A percentile compares a stretch with the other conserved stretches of the same genome.
These are phyloP conservation scores for Xylaria acuta DNA, from an alignment of 495 filamentous ascomycete genomes.

Conservation along the genomic window DNA sequence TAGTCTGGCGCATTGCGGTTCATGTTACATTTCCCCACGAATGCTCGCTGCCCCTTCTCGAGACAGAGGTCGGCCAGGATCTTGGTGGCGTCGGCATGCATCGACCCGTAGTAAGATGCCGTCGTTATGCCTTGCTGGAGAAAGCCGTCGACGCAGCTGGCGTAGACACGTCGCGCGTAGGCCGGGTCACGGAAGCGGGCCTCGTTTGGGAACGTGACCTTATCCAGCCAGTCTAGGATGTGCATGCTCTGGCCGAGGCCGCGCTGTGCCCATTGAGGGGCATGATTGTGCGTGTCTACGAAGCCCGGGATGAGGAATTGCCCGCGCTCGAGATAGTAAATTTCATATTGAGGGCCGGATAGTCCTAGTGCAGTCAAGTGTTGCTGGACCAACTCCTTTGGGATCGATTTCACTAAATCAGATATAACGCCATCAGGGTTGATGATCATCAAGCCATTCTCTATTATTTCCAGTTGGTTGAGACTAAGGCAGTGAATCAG, in stretches of 20 bases:
- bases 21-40: slow-evolving; percentile 73
- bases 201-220: slow-evolving; percentile 69
- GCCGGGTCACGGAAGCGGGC: slow-evolving; percentile 59
- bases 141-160: slow-evolving; percentile 60
- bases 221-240: slow-evolving; percentile 65
- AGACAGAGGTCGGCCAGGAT: slow-evolving; percentile 66
- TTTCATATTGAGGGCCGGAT: slow-evolving; percentile 14
- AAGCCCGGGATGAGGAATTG: slow-evolving; percentile 67
- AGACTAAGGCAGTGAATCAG: slow-evolving; percentile 56
- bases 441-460: slow-evolving; percentile 54
- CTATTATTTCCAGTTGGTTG: slow-evolving; percentile 53
- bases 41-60: slow-evolving; percentile 64
- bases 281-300: slow-evolving; percentile 70
- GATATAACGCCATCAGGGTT: slow-evolving; percentile 52
- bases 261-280: slow-evolving; percentile 68
- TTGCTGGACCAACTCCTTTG: slow-evolving; percentile 27
- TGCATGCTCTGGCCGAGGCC: slow-evolving; percentile 64
- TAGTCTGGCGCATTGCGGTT: slow-evolving; percentile 65
- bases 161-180: slow-evolving; percentile 61
- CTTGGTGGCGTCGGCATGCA: slow-evolving; percentile 62
- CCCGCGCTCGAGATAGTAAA: slow-evolving; percentile 52
- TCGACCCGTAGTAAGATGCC: slow-evolving; percentile 68
- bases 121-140: slow-evolving; percentile 70
- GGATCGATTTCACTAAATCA: slow-evolving; percentile 32
- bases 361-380: slow-evolving; percentile 23